Base-by-base conservation (phyloP, 1,139 yeast genomes). In the Sugiyamaella xylanicola region DNA sequence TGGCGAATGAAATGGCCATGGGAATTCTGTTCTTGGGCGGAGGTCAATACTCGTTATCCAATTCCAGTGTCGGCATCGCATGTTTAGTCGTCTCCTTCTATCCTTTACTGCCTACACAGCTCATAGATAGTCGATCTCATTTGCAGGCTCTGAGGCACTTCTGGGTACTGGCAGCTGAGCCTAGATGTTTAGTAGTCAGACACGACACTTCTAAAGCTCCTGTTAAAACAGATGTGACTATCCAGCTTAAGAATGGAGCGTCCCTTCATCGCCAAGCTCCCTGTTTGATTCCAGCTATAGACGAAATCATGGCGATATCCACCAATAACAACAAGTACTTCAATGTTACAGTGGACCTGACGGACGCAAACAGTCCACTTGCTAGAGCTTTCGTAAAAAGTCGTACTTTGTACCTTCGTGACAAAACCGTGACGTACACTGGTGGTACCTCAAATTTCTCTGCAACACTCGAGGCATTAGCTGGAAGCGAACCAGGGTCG, bases 11-110 rank as follows among this genome's bases (percentile, higher is more conserved):
- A 65, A 80, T 89, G 76, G 89, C 96, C 0, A 72, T 93, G 48
- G 99, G 99, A 1, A 84, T 92, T 62, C 73, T 93, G 55, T 92
- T 93, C 66, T 72, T 93, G 44, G 97, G 97, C 0, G 95, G 97
- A 3, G 97, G 98, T 0, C 97, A 90, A 68, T 90, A 84, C 72
- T 93, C 96, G 0, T 81, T 93, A 60, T 78, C 82, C 32, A 78
- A 79, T 43, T 77, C 85, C 11, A 80, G 84, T 60, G 78, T 90
- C 64, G 84, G 88, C 4, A 76, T 87, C 58, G 96, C 95, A 0
- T 75, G 86, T n/a, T 75, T 90, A 59, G 76, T 91, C 1, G 81
- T 87, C 0, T 81, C 96, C 1, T 76, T 86, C 48, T 86, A 87
- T 60, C 97, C 97, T 0, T 78, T 87, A 4, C 84, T 84, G 61